Evolutionary conservation across 306 rosid genomes (phyloP), one percentile per base, ranked within the genome.

Genomic region (Gleditsia sinensis): DNA sequence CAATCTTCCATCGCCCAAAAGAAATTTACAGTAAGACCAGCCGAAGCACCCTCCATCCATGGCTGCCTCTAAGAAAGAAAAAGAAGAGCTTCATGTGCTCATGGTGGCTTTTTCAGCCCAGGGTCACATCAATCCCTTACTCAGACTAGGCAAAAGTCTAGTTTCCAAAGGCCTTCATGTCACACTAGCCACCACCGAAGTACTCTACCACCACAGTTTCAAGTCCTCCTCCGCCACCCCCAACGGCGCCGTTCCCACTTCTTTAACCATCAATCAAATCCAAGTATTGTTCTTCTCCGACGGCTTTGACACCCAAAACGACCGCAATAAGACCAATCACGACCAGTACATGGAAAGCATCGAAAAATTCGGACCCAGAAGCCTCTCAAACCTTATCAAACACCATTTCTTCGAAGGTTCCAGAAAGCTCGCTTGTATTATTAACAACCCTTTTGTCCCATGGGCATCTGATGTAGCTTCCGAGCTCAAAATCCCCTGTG

Each of bases 381-480:
- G 13, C 49, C 83, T 84, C 81, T n/a, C n/a, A n/a, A n/a, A n/a
- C n/a, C n/a, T n/a, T n/a, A n/a, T n/a, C n/a, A n/a, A n/a, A n/a
- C n/a, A n/a, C n/a, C n/a, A n/a, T n/a, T n/a, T n/a, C n/a, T n/a
- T n/a, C n/a, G n/a, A n/a, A n/a, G n/a, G n/a, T n/a, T n/a, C n/a
- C n/a, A n/a, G n/a, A n/a, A n/a, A n/a, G n/a, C n/a, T n/a, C n/a
- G n/a, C n/a, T n/a, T n/a, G n/a, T n/a, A n/a, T n/a, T n/a, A n/a
- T n/a, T n/a, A n/a, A n/a, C n/a, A n/a, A n/a, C n/a, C n/a, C 85
- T 27, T 84, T 84, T 78, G 81, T 84, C n/a, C 81, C 83, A 1
- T 84, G 88, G 88, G 88, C 81, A 0, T 59, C 85, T 3, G 80
- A 84, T 6, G 60, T 81, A 0, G 85, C 88, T 4, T 71, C 50